Evolutionary conservation across 1,139 yeast genomes (phyloP).

Genomic region (Kodamaea fungicola): DNA sequence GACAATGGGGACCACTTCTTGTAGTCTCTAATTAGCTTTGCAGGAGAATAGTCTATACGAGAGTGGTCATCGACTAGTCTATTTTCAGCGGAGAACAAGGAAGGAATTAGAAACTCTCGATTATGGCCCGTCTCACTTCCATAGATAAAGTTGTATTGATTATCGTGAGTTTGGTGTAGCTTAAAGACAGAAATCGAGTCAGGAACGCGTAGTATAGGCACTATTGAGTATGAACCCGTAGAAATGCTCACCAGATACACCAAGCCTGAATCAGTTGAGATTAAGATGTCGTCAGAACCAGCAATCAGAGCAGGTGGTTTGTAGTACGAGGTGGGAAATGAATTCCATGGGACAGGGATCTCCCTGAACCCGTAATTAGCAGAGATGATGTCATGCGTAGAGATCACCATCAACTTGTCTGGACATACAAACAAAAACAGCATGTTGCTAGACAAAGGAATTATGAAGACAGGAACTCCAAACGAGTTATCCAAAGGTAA

Average conservation of each 20-base stretch:
- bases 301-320: conserved; percentile 1
- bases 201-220: conserved; percentile 24
- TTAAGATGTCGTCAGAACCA: conserved; percentile 30
- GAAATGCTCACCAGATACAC: conserved; percentile 28
- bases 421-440: conserved; percentile 34
- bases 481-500: conserved; percentile 39
- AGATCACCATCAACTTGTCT: conserved; percentile 24
- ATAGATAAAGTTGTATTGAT: conserved; percentile 24
- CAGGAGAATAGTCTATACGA: conserved; percentile 8
- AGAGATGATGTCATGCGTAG: conserved; percentile 45
- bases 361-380: conserved; percentile 38
- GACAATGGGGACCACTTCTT: conserved; percentile 51
- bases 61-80: conserved; percentile 8
- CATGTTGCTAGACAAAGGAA: conserved; percentile 30
- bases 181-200: conserved; percentile 35
- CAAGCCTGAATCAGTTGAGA: conserved; percentile 42
- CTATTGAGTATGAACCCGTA: conserved; percentile 4
- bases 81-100: conserved; percentile 10
- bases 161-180: conserved; percentile 15
- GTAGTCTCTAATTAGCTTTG: conserved; percentile 22
- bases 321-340: conserved; percentile 38
- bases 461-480: conserved; percentile 37
- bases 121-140: conserved; percentile 37
- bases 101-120: conserved; percentile 23
- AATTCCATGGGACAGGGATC: conserved; percentile 14